phyloP scores from a whole-genome alignment of 208 protist genomes.

The Acanthamoeba lenticulata region DNA sequence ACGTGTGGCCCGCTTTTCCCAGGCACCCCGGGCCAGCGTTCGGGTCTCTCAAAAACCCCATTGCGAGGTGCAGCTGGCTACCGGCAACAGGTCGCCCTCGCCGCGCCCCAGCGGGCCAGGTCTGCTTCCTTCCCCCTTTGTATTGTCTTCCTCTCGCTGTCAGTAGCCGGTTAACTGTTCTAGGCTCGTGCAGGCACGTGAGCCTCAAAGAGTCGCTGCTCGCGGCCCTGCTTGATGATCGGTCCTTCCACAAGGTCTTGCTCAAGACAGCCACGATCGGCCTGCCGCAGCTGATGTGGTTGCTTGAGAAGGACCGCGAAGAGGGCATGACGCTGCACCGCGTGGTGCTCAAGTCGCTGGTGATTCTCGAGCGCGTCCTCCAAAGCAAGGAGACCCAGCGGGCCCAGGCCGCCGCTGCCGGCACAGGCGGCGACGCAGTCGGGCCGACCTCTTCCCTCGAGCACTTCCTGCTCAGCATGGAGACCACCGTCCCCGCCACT shows the following conservation, averaged over 20 bases:
- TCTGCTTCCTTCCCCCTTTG: too few species aligned
- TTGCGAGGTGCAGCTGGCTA: too few species aligned
- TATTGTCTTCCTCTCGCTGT: too few species aligned
- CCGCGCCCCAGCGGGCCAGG: too few species aligned
- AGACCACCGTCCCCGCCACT: not conserved
- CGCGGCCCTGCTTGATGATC: not conserved
- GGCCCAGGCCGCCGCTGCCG: not conserved
- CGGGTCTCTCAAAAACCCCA: too few species aligned
- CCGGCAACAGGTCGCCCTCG: too few species aligned
- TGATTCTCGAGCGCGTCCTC: constrained; percentile 11
- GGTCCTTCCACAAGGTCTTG: constrained; percentile 44
- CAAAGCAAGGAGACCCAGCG: not conserved
- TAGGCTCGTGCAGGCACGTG: too few species aligned
- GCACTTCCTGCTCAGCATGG: not conserved
- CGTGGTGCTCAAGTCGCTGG: not conserved
- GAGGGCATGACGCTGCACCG: not conserved
- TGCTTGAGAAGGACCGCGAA: not conserved
- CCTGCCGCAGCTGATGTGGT: not conserved
- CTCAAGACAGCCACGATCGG: constrained; percentile 19
- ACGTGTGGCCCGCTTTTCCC: too few species aligned
- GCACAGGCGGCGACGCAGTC: not conserved
- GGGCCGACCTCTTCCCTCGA: constrained; percentile 4
- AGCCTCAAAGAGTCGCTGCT: constrained; percentile 23
- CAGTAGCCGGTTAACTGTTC: too few species aligned
- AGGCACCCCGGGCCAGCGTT: too few species aligned